These are phyloP conservation scores for Verruconis gallopava DNA, from an alignment of 2,329 filamentous ascomycete genomes.

Conservation along the genomic window DNA sequence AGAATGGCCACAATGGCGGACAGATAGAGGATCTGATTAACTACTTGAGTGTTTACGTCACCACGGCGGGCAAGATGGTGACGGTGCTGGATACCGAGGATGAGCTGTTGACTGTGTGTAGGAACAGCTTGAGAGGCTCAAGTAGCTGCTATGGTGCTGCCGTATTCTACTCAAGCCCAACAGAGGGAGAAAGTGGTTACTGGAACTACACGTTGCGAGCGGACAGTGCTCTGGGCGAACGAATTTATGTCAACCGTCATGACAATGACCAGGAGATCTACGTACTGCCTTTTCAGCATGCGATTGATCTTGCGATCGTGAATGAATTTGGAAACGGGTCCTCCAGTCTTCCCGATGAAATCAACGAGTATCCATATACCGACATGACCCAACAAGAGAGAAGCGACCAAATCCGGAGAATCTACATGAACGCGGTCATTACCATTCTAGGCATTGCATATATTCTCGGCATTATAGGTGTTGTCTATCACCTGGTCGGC, in stretches of 20 bases:
- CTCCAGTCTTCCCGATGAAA: conserved; percentile 21
- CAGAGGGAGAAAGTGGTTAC: conserved; percentile 44
- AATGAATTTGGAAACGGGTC: conserved; percentile 25
- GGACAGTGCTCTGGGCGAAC: conserved; percentile 55
- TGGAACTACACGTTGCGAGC: conserved; percentile 84
- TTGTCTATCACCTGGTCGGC: conserved; percentile 78
- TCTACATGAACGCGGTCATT: conserved; percentile 62
- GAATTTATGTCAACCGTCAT: conserved; percentile 47
- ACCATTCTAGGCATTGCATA: conserved; percentile 68
- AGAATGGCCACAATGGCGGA: conserved; percentile 55
- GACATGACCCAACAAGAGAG: conserved; percentile 55
- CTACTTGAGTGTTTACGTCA: conserved; percentile 45
- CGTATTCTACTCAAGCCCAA: conserved; percentile 63
- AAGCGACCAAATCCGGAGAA: conserved; percentile 47
- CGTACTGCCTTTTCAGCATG: conserved; percentile 63
- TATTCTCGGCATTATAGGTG: conserved; percentile 64
- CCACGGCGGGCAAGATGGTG: conserved; percentile 41
- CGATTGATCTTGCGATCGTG: conserved; percentile 63
- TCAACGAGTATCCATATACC: conserved; percentile 64
- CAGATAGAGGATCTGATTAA: conserved; percentile 61
- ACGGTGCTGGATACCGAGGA: conserved; percentile 40
- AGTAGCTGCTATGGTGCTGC: conserved; percentile 47
- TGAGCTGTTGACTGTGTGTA: conserved; percentile 51
- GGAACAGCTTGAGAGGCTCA: conserved; percentile 29
- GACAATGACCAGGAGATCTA: conserved; percentile 69